Evolutionary conservation across 768 basidiomycete species (phyloP), one percentile per base, ranked within the genome.

Genomic region (Lepiota venenata): DNA sequence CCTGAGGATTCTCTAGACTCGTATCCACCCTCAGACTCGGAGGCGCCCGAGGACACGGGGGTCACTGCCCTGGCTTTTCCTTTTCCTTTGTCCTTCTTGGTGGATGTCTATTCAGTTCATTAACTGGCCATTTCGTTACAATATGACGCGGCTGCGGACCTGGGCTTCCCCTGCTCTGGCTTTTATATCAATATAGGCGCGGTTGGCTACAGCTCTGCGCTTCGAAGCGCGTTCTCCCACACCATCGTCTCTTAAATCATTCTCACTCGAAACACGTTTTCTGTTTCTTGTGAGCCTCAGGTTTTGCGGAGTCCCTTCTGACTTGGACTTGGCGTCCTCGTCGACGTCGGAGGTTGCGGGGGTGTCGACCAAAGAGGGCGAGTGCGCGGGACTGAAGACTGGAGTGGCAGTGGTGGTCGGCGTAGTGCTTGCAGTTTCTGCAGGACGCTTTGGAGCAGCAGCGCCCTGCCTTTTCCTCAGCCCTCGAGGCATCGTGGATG

Each of bases 301-400:
- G 32, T 47, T 53, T 27, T 21, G 35, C 25, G 37, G 37, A 37
- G 35, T 56, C 44, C 56, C 60, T 46, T 60, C 46, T 44, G 38
- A 32, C 41, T 69, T 66, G 27, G 55, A 50, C 21, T 47, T 41
- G 15, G 48, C 32, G 2, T 39, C 56, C 22, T 71, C 69, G 41
- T 74, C 71, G 29, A 63, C 63, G 42, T 79, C 77, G 56, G 83
- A 85, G 27, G 82, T 83, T 39, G 69, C 69, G 60, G 84, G 83
- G 47, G 83, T 83, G 61, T 76, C 76, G 62, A 75, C 65, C 38
- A 56, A 62, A 29, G 68, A 69, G 39, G 71, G 69, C 29, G 83
- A 81, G 20, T 69, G 67, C 48, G 68, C 65, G 29, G 73, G 69
- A 59, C 80, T 84, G 59, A 83, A 75, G 21, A 78, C 58, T 37